Percentiles rank a stretch among this genome's conserved stretches.
These are phyloP conservation scores for Epichloe bromicola DNA, from an alignment of 2,329 filamentous ascomycete species.

Conservation along the genomic window DNA sequence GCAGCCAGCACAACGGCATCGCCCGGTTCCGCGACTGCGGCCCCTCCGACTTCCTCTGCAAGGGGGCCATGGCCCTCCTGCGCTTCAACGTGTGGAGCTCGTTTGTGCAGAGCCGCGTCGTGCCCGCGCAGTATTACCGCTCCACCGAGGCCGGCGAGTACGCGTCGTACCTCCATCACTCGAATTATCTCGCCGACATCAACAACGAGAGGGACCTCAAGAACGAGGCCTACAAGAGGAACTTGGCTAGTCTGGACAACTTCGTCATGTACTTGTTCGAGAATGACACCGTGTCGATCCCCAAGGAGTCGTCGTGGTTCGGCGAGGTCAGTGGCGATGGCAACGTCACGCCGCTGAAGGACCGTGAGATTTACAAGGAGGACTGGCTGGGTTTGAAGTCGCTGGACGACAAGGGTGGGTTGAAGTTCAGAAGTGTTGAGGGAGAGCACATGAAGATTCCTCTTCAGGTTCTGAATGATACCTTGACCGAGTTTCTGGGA, in stretches of 20 bases:
- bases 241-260: slow-evolving; percentile 56
- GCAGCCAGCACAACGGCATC: slow-evolving; percentile 88
- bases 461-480: slow-evolving; percentile 49
- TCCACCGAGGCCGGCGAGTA: slow-evolving; percentile 48
- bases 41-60: slow-evolving; percentile 64
- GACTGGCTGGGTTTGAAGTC: slow-evolving; percentile 83
- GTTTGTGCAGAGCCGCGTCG: slow-evolving; percentile 65
- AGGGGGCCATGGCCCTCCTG: slow-evolving; percentile 64
- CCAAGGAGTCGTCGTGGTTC: slow-evolving; percentile 88
- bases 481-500: slow-evolving; percentile 57
- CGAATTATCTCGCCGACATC: slow-evolving; percentile 86
- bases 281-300: slow-evolving; percentile 73
- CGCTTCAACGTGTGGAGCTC: slow-evolving; percentile 67
- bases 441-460: slow-evolving; percentile 76
- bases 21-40: slow-evolving; percentile 65
- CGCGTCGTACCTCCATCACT: slow-evolving; percentile 61
- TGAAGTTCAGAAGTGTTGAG: slow-evolving; percentile 60
- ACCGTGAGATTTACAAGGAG: slow-evolving; percentile 65
- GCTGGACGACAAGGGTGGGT: slow-evolving; percentile 64
- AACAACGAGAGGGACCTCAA: slow-evolving; percentile 79
- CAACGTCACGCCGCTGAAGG: slow-evolving; percentile 49
- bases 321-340: slow-evolving; percentile 63
- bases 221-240: slow-evolving; percentile 59
- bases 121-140: slow-evolving; percentile 93
- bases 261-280: slow-evolving; percentile 87